A percentile compares a stretch with the other conserved stretches of the same genome.
phyloP scores from a whole-genome alignment of 2,329 filamentous ascomycete genomes.

The Fusarium humuli region DNA sequence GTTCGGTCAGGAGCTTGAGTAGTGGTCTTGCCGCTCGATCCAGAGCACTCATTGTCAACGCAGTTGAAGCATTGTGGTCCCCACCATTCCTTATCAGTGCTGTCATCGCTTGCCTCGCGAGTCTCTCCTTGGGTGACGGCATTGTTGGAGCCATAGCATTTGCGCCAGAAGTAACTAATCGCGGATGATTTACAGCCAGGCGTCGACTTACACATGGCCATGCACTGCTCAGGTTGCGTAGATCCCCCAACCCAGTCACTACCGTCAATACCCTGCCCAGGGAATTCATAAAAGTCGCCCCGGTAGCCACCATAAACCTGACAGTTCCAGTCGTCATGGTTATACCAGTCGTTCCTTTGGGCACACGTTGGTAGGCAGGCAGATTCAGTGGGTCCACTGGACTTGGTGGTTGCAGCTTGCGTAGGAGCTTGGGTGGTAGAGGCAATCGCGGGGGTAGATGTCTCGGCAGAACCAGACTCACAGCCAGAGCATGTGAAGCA shows the following conservation, averaged over 20 bases:
- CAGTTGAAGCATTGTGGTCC: neutral
- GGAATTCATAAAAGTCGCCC: neutral
- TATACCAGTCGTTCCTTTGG: neutral
- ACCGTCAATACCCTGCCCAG: neutral
- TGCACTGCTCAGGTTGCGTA: neutral
- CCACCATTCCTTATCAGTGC: neutral
- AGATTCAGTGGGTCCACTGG: neutral
- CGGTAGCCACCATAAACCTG: neutral
- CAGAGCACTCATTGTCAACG: neutral
- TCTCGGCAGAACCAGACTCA: neutral
- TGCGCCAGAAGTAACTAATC: neutral
- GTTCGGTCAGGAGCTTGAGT: neutral
- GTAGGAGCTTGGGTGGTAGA: neutral
- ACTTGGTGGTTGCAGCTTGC: neutral
- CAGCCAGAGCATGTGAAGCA: conserved; percentile 8
- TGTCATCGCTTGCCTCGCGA: neutral
- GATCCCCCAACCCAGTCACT: neutral
- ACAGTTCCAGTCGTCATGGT: conserved; percentile 2
- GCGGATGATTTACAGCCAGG: neutral
- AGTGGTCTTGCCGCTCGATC: neutral
- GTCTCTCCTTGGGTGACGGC: neutral
- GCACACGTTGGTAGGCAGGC: neutral
- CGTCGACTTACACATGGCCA: neutral
- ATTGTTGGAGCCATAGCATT: conserved; percentile 1
- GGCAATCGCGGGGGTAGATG: neutral